Evolutionary conservation across 495 filamentous ascomycete genomes (phyloP).

Genomic region (Letharia lupina): DNA sequence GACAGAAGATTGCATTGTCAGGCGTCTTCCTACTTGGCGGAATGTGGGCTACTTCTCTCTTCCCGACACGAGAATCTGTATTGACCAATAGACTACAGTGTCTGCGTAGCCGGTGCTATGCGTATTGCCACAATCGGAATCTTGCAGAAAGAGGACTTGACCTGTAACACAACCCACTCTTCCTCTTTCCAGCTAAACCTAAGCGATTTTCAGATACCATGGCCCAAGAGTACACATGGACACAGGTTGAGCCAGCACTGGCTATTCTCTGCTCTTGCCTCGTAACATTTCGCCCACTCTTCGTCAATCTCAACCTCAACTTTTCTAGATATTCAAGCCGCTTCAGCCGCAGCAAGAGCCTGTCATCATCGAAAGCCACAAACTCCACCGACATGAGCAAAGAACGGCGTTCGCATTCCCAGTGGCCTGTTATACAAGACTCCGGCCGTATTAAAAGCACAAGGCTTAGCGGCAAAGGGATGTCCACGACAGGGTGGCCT

Average conservation of each 20-base stretch:
- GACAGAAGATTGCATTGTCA: constrained; percentile 23
- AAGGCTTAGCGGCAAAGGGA: neutral
- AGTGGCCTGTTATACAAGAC: neutral
- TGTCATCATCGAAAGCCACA: neutral
- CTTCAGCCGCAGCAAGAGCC: neutral
- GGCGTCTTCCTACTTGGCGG: constrained; percentile 31
- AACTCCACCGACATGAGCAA: neutral
- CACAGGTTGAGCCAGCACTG: constrained; percentile 29
- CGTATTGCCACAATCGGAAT: neutral
- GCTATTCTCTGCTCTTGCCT: constrained; percentile 33
- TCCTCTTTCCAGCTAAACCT: neutral
- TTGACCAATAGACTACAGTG: neutral
- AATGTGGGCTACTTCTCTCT: constrained; percentile 24
- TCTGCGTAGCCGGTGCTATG: constrained; percentile 8
- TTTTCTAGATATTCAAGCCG: neutral
- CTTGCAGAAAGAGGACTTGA: constrained; percentile 1
- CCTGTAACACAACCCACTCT: neutral
- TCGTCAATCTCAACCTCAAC: constrained; percentile 1
- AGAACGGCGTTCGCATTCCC: neutral
- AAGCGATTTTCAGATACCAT: neutral
- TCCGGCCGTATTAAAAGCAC: neutral
- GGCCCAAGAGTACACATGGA: constrained; percentile 21
- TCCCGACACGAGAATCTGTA: neutral
- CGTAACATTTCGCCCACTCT: constrained; percentile 24
- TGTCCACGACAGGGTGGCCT: neutral